Percentiles rank a stretch among this genome's conserved stretches.
Conservation (phyloP, 495 filamentous ascomycete species). For the Podospora comata region DNA sequence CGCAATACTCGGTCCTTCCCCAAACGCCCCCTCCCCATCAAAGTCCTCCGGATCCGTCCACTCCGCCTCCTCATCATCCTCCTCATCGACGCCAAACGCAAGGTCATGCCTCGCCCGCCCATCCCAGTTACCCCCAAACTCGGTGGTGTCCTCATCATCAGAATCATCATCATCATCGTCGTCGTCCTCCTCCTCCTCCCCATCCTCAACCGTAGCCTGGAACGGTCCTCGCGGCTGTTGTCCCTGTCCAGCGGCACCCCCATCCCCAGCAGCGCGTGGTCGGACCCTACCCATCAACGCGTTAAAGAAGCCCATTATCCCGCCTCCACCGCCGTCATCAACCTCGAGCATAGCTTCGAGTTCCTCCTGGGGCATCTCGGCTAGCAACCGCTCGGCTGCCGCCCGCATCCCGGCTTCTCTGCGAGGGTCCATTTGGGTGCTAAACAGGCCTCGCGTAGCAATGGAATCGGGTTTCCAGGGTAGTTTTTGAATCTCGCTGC, state of each 20-base stretch:
- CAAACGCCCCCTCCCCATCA: not conserved
- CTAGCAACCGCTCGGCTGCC: constrained; percentile 6
- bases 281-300: not conserved
- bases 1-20: not conserved
- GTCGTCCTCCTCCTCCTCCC: constrained; percentile 12
- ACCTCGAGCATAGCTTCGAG: constrained; percentile 7
- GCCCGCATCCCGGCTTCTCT: constrained; percentile 5
- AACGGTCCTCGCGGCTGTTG: not conserved
- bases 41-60: not conserved
- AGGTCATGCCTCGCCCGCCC: not conserved
- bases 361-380: constrained; percentile 1
- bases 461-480: constrained; percentile 27
- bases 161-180: constrained; percentile 8
- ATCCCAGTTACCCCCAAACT: not conserved
- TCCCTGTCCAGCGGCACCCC: constrained; percentile 5
- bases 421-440: no score
- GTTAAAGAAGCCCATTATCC: constrained; percentile 1
- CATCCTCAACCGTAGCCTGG: constrained; percentile 11
- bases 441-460: not conserved
- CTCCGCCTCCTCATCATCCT: constrained; percentile 22
- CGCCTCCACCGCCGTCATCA: constrained; percentile 12
- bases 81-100: constrained; percentile 22
- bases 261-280: not conserved
- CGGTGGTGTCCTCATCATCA: constrained; percentile 4
- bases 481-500: constrained; percentile 34